Base-by-base conservation (phyloP, 768 basidiomycete genomes). In the Brasilioporus rufonigricans region DNA sequence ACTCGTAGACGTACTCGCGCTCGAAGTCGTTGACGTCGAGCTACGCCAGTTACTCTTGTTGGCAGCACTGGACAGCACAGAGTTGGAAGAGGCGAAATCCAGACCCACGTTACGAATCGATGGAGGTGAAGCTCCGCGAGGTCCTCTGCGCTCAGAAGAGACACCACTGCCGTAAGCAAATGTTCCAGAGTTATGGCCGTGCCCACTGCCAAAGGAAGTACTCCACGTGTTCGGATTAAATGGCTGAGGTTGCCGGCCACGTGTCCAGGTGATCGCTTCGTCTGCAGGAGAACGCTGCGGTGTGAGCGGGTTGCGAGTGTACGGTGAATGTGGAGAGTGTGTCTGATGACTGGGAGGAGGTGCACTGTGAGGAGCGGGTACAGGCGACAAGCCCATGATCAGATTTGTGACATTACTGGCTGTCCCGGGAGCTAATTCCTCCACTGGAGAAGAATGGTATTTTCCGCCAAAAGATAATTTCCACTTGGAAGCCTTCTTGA, bases 401-500 rank as follows among this genome's bases (percentile, higher is more conserved):
- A 91, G 73, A 62, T 73, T 85, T 13, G 85, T 80, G 49, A 94
- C 87, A 63, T 91, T 91, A 65, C 81, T 87, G 29, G 86, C 92
- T 7, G 88, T 91, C 10, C 83, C 80, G 21, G 84, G 84, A 24
- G 56, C 56, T 6, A 56, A 35, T 38, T 76, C 79, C 32, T 74
- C 66, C 6, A 71, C 58, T 21, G 73, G 60, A 36, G 74, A 65
- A 48, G 76, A 61, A 35, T 74, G 89, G 77, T 61, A 84, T 77
- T 63, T 90, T 77, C 72, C 91, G 77, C 72, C 93, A 87, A 71
- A 72, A 26, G 65, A 39, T 8, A 70, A 50, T 40, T 70, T 70
- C 69, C 71, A 71, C 65, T 85, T 91, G n/a, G 87, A 91, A 50
- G 88, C 77, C 76, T 93, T 93, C 77, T 91, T 93, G 57, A 67